phyloP scores from a whole-genome alignment of 306 rosid species.

The Begonia fuchsioides region DNA sequence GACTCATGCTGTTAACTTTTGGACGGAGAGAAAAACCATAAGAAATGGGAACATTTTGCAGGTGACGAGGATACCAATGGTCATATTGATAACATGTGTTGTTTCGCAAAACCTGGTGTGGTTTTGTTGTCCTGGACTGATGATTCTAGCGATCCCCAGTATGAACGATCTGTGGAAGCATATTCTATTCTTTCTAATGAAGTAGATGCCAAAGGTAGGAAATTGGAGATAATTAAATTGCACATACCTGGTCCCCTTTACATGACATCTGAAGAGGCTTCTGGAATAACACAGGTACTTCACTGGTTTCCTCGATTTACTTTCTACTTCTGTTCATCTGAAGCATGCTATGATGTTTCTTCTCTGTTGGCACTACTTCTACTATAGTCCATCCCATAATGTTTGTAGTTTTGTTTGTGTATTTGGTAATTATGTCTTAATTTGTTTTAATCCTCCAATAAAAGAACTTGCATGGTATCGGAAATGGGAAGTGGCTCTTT shows the following conservation, averaged over 20 bases:
- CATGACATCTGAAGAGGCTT: constrained; percentile 70
- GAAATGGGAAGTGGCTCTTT: no score
- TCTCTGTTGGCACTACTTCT: neutral
- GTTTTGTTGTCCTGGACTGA: constrained; percentile 77
- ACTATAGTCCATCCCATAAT: no score
- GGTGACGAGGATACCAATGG: constrained; percentile 98
- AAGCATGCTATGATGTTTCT: neutral
- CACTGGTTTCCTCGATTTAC: neutral
- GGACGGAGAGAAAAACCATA: no score
- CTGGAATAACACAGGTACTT: constrained; percentile 43
- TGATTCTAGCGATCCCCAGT: constrained; percentile 74
- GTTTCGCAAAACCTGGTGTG: constrained; percentile 83
- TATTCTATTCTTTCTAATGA: constrained; percentile 39
- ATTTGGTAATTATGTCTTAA: neutral
- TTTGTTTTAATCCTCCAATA: no score
- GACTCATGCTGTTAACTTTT: neutral
- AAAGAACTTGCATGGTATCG: no score
- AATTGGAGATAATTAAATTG: constrained; percentile 57
- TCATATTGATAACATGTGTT: constrained; percentile 89
- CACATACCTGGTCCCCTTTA: constrained; percentile 67
- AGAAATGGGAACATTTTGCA: constrained; percentile 11
- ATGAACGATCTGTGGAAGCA: constrained; percentile 65
- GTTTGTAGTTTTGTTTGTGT: neutral
- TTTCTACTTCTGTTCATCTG: neutral
- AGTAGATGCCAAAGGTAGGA: constrained; percentile 71